Percentiles rank a stretch among this genome's conserved stretches.
Evolutionary conservation across 2,329 filamentous ascomycete genomes (phyloP).

Genomic region (Lecanicillium sp.): DNA sequence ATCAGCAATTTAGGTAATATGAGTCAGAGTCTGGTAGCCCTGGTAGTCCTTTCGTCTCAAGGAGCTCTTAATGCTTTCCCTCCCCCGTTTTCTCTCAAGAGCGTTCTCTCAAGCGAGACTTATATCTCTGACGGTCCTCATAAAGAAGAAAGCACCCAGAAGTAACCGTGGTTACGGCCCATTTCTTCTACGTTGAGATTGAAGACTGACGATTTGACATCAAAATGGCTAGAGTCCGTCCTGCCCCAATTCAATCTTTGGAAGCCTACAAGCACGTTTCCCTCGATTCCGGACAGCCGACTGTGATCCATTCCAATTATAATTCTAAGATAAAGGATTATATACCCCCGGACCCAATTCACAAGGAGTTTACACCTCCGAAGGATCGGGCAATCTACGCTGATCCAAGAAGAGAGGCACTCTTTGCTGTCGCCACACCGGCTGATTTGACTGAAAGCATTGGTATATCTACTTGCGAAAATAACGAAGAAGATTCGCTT

Average conservation of each 20-base stretch:
- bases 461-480: slow-evolving; percentile 10
- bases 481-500: neutral
- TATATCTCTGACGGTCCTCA: neutral
- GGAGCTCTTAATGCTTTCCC: neutral
- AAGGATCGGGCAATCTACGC: slow-evolving; percentile 29
- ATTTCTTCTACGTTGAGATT: neutral
- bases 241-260: slow-evolving; percentile 4
- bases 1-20: neutral
- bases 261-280: slow-evolving; percentile 39
- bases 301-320: slow-evolving; percentile 36
- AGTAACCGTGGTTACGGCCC: neutral
- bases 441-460: slow-evolving; percentile 35
- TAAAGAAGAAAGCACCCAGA: neutral
- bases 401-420: slow-evolving; percentile 33
- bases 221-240: neutral
- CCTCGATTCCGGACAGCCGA: slow-evolving; percentile 37
- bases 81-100: neutral
- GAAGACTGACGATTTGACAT: neutral
- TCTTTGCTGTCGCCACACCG: slow-evolving; percentile 29
- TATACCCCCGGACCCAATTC: slow-evolving; percentile 28
- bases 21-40: neutral
- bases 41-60: neutral
- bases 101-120: neutral
- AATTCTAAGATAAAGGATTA: slow-evolving; percentile 34
- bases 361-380: slow-evolving; percentile 15